These are phyloP conservation scores for Aureobasidium sp. DNA, from an alignment of 2,329 filamentous ascomycete genomes.

Conservation along the genomic window DNA sequence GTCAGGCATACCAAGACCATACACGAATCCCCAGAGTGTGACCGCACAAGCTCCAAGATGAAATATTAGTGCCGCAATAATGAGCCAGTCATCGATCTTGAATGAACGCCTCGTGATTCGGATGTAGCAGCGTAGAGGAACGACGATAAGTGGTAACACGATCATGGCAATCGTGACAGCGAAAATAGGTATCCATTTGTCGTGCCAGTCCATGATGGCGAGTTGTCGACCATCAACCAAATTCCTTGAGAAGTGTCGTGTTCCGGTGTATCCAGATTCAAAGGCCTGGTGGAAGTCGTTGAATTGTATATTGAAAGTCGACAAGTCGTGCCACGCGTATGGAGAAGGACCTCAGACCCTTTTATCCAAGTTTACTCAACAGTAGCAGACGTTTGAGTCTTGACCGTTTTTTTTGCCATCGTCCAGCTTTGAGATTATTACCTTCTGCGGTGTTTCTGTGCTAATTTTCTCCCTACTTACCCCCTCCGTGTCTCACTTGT, in stretches of 20 bases:
- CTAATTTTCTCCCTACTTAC: neutral
- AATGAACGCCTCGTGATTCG: neutral
- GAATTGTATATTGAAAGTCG: neutral
- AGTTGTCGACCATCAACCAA: neutral
- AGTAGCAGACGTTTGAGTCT: neutral
- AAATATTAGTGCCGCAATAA: neutral
- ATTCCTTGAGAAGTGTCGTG: neutral
- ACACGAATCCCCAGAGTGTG: neutral
- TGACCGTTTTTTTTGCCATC: constrained; percentile 7
- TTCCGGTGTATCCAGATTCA: neutral
- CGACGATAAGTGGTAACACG: neutral
- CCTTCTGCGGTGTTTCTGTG: neutral
- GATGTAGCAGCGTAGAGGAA: constrained; percentile 6
- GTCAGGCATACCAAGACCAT: constrained; percentile 5
- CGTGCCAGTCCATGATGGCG: constrained; percentile 2
- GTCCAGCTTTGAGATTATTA: neutral
- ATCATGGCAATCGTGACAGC: constrained; percentile 6
- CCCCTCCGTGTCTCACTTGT: neutral
- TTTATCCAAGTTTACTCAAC: neutral
- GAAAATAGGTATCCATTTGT: constrained; percentile 2
- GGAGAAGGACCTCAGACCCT: neutral
- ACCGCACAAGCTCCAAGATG: constrained; percentile 5
- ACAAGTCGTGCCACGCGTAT: neutral
- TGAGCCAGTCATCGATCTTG: constrained; percentile 10
- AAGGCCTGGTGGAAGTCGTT: neutral